A percentile compares a stretch with the other conserved stretches of the same genome.
phyloP scores from a whole-genome alignment of 805 yeast genomes.

The Schwanniomyces pseudopolymorphus region DNA sequence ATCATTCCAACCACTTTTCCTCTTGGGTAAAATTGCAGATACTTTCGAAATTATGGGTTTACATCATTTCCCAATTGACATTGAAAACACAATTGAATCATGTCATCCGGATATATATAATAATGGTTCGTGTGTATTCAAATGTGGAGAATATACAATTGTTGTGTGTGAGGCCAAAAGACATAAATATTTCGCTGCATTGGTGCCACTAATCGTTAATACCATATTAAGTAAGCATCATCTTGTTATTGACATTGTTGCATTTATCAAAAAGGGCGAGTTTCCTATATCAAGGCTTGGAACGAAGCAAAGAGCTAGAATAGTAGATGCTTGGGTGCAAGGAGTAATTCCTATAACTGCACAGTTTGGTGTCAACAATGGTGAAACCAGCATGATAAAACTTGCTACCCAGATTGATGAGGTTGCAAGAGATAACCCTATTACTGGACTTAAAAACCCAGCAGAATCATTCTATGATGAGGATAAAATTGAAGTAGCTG shows the following conservation, averaged over 20 bases:
- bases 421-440: slow-evolving; percentile 38
- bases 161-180: slow-evolving; percentile 67
- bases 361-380: slow-evolving; percentile 56
- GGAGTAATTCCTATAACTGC: slow-evolving; percentile 44
- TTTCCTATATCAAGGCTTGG: slow-evolving; percentile 73
- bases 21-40: slow-evolving; percentile 78
- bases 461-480: slow-evolving; percentile 41
- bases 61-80: slow-evolving; percentile 85
- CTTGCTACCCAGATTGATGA: slow-evolving; percentile 54
- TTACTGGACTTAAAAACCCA: slow-evolving; percentile 41
- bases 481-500: slow-evolving; percentile 16
- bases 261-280: slow-evolving; percentile 65
- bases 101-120: slow-evolving; percentile 58
- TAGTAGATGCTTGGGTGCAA: slow-evolving; percentile 55
- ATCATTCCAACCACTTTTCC: slow-evolving; percentile 74
- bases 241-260: slow-evolving; percentile 77
- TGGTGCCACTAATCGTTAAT: slow-evolving; percentile 82
- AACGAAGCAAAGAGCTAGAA: slow-evolving; percentile 70
- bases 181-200: slow-evolving; percentile 56
- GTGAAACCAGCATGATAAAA: slow-evolving; percentile 63
- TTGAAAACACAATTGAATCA: slow-evolving; percentile 54
- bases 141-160: slow-evolving; percentile 76
- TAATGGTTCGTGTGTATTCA: slow-evolving; percentile 64
- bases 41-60: slow-evolving; percentile 91
- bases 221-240: slow-evolving; percentile 79